Percentiles rank a stretch among this genome's conserved stretches.
Conservation (phyloP, 129 eudicot species). For the Flaveria sonorensis region DNA sequence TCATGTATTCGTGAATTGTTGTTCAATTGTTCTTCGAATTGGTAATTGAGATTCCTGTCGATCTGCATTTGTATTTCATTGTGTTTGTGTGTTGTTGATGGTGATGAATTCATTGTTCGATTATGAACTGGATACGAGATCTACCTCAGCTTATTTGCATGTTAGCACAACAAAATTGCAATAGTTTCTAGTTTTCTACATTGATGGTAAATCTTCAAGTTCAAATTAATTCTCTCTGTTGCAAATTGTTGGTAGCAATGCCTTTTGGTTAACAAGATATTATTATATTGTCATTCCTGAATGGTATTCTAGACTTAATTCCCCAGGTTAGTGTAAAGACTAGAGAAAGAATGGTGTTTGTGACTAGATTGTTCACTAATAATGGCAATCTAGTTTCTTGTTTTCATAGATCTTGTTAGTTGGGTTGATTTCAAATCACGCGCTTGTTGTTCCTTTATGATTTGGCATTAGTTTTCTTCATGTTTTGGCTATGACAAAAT, state of each 20-base stretch:
- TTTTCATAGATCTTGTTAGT: background rate
- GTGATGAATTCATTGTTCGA: constrained; percentile 8
- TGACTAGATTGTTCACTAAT: background rate
- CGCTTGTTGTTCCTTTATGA: background rate
- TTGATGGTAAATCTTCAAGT: constrained; percentile 3
- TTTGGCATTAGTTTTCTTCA: background rate
- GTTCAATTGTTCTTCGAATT: background rate
- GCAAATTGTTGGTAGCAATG: background rate
- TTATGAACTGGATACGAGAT: constrained; percentile 9
- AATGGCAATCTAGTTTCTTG: background rate
- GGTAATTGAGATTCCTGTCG: constrained; percentile 3
- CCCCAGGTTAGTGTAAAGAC: background rate
- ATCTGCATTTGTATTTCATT: constrained; percentile 10
- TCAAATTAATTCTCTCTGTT: background rate
- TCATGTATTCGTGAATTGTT: constrained; percentile 8
- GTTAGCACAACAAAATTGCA: background rate
- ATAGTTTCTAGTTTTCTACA: constrained; percentile 10
- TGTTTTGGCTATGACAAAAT: background rate
- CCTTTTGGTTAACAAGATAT: constrained; percentile 13
- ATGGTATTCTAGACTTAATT: background rate
- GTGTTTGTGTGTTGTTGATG: background rate
- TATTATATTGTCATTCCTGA: background rate
- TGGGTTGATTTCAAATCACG: background rate
- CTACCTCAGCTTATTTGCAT: constrained; percentile 6
- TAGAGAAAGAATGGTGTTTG: constrained; percentile 6